Evolutionary conservation across 2,329 filamentous ascomycete genomes (phyloP), one percentile per base, ranked within the genome.

Genomic region (Arthrinium phaeospermum): DNA sequence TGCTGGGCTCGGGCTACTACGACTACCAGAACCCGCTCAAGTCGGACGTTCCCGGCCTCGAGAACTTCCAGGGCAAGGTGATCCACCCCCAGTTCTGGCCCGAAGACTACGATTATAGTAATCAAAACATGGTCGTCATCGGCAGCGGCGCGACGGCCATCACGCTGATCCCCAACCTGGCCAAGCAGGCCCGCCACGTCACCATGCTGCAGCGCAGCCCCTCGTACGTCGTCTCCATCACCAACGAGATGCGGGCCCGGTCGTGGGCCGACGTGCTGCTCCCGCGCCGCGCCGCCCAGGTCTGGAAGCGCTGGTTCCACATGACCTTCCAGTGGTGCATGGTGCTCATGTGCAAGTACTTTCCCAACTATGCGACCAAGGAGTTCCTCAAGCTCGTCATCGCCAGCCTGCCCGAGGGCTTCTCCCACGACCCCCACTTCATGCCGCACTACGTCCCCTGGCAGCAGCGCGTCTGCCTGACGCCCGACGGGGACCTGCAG

Each of bases 141-240:
- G 94, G 94, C 22, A 92, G 89, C 22, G 94, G 94, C 10, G 94
- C 94, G 2, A 97, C 94, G 0, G 92, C 94, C 8, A 83, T 96
- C 68, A 96, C 94, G 0, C 86, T 97, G 0, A 80, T 97, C 3
- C 94, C 94, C 0, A 88, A 86, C 67, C 82, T 97, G 67, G 89
- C 91, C 0, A 83, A 92, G 61, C 89, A 87, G 51, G 93, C 92
- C 6, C 83, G 82, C 6, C 87, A 89, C 19, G 90, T 95, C 41
- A 96, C 93, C 1, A 94, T 96, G 89, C 86, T 97, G 3, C 94
- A 97, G 82, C 90, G 94, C 72, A 94, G 91, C 67, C 94, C 94
- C 0, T 88, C 87, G 0, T 95, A 94, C 77, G 86, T 95, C 71
- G 76, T 93, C 46, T 83, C 87, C 22, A 49, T 91, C 89, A 78